Base-by-base conservation (phyloP, 2,329 filamentous ascomycete genomes). In the Rhynchosporium secalis region DNA sequence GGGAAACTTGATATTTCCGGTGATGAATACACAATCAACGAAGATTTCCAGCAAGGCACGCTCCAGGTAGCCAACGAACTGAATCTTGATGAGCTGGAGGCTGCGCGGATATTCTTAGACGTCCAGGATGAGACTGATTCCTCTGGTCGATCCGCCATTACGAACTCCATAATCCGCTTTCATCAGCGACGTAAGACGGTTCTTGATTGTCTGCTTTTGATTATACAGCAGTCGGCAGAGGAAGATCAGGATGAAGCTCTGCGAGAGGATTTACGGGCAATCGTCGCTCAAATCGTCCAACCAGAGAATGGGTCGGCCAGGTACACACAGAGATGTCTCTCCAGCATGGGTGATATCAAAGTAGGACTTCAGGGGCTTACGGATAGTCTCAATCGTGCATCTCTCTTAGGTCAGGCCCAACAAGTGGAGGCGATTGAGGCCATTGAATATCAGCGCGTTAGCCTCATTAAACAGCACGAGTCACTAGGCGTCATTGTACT, bases 391-490 rank as follows among this genome's bases (percentile, higher is more conserved):
- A 87, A 91, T 61, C 90, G 90, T 60, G 86, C 87, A 8, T 84
- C 88, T 36, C 83, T 96, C 3, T 82, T 97, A 12, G 90, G 90
- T 3, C 86, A 90, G 66, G 79, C 79, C 6, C 81, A 82, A 4
- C 75, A 76, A 49, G 81, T 82, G 9, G 90, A 93, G 67, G 81
- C 88, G 61, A 81, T 88, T 68, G 91, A 96, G 72, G 89, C 88
- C 3, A 83, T 96, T 65, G 88, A 93, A 69, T 90, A 91, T 71
- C 91, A 96, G 70, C 86, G 89, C 49, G 79, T 85, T 68, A 96
- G 91, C 71, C 81, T 99, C 57, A 86, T 89, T 28, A 88, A 91
- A 71, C 94, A 99, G 75, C 96, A 99, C 73, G 94, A 99, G 73
- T 86, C 90, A 15, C 79, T 99, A 15, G 88, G 89, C 12, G 83